Base-by-base conservation (phyloP, 2,329 filamentous ascomycete species). In the Phialophora tarda region DNA sequence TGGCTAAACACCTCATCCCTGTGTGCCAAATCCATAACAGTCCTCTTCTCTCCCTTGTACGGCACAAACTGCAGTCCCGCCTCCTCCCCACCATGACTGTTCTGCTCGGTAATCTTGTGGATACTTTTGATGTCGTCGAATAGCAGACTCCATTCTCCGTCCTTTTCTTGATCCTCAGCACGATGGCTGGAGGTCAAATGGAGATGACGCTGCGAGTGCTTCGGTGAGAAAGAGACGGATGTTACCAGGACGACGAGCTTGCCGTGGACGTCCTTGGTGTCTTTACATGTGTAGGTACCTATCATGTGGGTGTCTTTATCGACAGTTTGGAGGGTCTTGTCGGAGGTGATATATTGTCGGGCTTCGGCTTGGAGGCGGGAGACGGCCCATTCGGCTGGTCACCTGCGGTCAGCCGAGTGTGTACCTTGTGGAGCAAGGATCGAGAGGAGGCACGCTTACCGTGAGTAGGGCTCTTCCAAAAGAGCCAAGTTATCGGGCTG, bases 401-500 rank as follows among this genome's bases (percentile, higher is more conserved):
- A 48, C 10, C 23, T 26, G 28, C 38, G 14, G 61, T 58, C 51
- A 32, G 38, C 38, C 34, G 24, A 5, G 4, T n/a, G 2, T 41
- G n/a, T 4, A 53, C 14, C 55, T 32, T 57, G 6, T 30, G 23
- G 14, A 17, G 4, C 7, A n/a, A n/a, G 4, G 6, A n/a, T 38
- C 4, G 10, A n/a, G 38, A 8, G 24, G 24, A 32, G 32, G 32
- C 17, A 61, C 21, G 26, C 44, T 23, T 57, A 68, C 66, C 66
- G 41, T 68, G 66, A 23, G 64, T 66, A 28, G 66, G 66, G 23
- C 62, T 62, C 55, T 57, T 59, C 66, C 66, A 66, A 7, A 68
- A 30, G 17, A 68, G 11, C 66, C 63, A 66, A 14, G 47, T 63
- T 17, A 55, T n/a, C 6, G 66, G 66, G 28, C 58, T 63, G 6